Evolutionary conservation across 768 basidiomycete species (phyloP).

Genomic region (Rhizopogon vesiculosus): DNA sequence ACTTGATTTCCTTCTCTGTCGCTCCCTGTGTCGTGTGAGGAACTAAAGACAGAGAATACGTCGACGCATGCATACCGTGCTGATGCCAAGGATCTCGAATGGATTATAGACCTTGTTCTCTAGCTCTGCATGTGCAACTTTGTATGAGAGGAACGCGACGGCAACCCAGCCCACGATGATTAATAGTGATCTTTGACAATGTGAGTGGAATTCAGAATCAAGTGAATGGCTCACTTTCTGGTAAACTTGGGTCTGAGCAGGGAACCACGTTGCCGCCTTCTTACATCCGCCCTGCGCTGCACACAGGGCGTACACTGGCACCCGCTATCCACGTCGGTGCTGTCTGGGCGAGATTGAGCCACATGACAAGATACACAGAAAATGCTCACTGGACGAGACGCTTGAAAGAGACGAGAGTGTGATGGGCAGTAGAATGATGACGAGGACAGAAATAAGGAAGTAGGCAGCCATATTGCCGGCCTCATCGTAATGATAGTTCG

Average conservation of each 20-base stretch:
- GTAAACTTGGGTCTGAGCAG: slow-evolving; percentile 44
- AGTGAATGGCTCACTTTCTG: slow-evolving; percentile 39
- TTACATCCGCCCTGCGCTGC: slow-evolving; percentile 45
- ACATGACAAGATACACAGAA: neutral
- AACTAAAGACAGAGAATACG: neutral
- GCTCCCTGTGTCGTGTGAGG: slow-evolving; percentile 39
- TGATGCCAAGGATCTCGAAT: slow-evolving; percentile 87
- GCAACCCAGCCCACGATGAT: slow-evolving; percentile 70
- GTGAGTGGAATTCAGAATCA: slow-evolving; percentile 4
- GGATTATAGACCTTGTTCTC: slow-evolving; percentile 85
- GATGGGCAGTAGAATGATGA: slow-evolving; percentile 75
- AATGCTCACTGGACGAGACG: slow-evolving; percentile 38
- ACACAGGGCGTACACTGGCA: slow-evolving; percentile 64
- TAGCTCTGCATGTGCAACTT: slow-evolving; percentile 46
- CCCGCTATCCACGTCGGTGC: slow-evolving; percentile 31
- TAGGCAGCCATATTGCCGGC: slow-evolving; percentile 83
- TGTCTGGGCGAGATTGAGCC: slow-evolving; percentile 26
- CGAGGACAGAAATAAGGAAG: slow-evolving; percentile 87
- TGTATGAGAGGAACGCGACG: slow-evolving; percentile 65
- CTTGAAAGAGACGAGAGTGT: slow-evolving; percentile 49
- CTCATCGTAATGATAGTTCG: slow-evolving; percentile 84
- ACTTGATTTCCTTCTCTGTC: slow-evolving; percentile 90
- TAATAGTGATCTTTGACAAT: slow-evolving; percentile 46
- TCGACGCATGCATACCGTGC: slow-evolving; percentile 40
- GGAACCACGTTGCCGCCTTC: slow-evolving; percentile 40